These are phyloP conservation scores for Eucalyptus sp. DNA, from an alignment of 345 rosid species.

Conservation along the genomic window DNA sequence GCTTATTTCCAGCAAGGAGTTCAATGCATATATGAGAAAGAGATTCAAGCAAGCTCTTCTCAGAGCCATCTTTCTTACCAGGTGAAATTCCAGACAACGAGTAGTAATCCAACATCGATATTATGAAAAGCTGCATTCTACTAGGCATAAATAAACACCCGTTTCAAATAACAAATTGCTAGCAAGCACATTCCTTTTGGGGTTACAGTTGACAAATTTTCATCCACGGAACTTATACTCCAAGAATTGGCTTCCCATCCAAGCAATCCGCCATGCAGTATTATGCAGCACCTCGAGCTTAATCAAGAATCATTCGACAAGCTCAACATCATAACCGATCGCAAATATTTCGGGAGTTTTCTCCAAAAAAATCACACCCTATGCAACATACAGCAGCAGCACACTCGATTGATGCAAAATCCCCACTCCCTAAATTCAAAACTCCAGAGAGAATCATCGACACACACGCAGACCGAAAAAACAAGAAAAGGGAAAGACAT, in stretches of 20 bases:
- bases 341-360: neutral
- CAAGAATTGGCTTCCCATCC: neutral
- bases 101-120: neutral
- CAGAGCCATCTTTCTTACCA: neutral
- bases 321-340: neutral
- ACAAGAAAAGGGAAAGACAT: conserved; percentile 25
- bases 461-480: neutral
- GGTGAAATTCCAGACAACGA: neutral
- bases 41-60: neutral
- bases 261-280: neutral
- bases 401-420: neutral
- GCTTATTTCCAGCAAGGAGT: neutral
- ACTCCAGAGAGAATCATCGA: neutral
- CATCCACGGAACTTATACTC: neutral
- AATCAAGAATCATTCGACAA: neutral
- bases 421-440: neutral
- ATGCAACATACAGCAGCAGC: neutral
- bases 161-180: neutral
- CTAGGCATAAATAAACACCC: neutral
- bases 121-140: neutral
- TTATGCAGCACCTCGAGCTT: neutral
- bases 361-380: neutral
- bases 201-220: neutral
- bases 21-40: neutral
- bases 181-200: neutral